Evolutionary conservation across 768 basidiomycete genomes (phyloP), one percentile per base, ranked within the genome.

Genomic region (Podaxis rugospora): DNA sequence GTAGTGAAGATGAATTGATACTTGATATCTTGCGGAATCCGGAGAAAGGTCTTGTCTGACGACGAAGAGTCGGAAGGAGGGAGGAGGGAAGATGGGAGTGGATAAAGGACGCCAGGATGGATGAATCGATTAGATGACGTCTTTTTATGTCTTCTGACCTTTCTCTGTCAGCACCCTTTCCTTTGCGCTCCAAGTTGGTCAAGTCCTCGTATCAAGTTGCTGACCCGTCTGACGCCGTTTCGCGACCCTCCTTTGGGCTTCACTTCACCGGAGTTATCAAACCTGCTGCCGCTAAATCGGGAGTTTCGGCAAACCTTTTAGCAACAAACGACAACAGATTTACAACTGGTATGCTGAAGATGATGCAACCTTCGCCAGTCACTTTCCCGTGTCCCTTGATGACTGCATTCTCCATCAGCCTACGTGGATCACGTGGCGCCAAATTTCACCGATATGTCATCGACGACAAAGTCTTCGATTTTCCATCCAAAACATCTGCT

Each of bases 51-150:
- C 49, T 51, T 37, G 58, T 37, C 44, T 42, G 39, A 51, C 44
- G 59, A 60, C 59, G 36, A 59, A 51, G 52, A 23, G 62, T 62
- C 23, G 44, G 49, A 47, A 55, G 36, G 37, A 58, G n/a, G 39
- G 60, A 55, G 36, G 59, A 52, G 53, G 56, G 40, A 39, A 61
- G 61, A 28, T 49, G 53, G 51, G 55, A 56, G 40, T 63, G 44
- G 59, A 59, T 57, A 36, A 56, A 63, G 53, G 56, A 65, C 62
- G 70, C 68, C 68, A 71, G 67, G 53, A 61, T 64, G 68, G 42
- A 37, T 53, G 28, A 63, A 52, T 35, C 49, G 56, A 58, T 39
- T n/a, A 27, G 61, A 51, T 54, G 44, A 42, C 21, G 62, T 44
- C 51, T 44, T 52, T 62, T 61, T 64, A 57, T 64, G 58, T 49